Evolutionary conservation across 2,329 filamentous ascomycete genomes (phyloP).

Genomic region (Colletotrichum higginsianum): DNA sequence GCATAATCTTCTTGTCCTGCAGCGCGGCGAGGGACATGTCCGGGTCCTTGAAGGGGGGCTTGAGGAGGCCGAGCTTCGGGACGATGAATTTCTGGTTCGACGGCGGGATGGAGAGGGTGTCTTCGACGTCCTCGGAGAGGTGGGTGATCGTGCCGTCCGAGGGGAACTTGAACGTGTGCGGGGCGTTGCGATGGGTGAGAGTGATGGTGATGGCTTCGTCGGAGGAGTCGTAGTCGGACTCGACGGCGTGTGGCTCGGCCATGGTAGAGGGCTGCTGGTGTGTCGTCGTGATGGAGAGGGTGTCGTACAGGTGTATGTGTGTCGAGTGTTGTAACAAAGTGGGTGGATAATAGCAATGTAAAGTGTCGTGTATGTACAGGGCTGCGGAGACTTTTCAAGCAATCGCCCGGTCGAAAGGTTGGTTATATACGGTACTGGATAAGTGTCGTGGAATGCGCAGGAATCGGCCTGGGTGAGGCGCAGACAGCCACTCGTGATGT

Average conservation of each 20-base stretch:
- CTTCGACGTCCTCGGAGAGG: slow-evolving; percentile 72
- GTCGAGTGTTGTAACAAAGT: slow-evolving; percentile 44
- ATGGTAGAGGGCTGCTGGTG: slow-evolving; percentile 19
- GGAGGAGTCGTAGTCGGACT: slow-evolving; percentile 37
- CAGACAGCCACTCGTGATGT: slow-evolving; percentile 37
- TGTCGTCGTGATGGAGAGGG: not conserved
- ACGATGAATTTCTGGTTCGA: slow-evolving; percentile 79
- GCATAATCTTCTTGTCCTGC: slow-evolving; percentile 71
- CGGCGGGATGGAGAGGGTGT: slow-evolving; percentile 70
- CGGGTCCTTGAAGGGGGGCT: slow-evolving; percentile 74
- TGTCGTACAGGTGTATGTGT: not conserved
- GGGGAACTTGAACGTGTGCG: slow-evolving; percentile 61
- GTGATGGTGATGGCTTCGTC: slow-evolving; percentile 57
- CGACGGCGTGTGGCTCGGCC: slow-evolving; percentile 39
- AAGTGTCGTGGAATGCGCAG: slow-evolving; percentile 23
- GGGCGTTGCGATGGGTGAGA: slow-evolving; percentile 62
- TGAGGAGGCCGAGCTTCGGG: slow-evolving; percentile 75
- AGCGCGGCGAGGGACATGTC: slow-evolving; percentile 64
- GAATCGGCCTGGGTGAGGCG: slow-evolving; percentile 37
- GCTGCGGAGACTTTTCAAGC: not conserved
- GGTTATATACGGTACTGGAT: slow-evolving; percentile 23
- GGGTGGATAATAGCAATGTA: not conserved
- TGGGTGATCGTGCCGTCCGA: slow-evolving; percentile 67
- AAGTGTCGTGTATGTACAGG: not conserved
- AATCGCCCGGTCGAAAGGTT: not conserved